Evolutionary conservation across 2,329 filamentous ascomycete genomes (phyloP).

Genomic region (Botrytis fabae): DNA sequence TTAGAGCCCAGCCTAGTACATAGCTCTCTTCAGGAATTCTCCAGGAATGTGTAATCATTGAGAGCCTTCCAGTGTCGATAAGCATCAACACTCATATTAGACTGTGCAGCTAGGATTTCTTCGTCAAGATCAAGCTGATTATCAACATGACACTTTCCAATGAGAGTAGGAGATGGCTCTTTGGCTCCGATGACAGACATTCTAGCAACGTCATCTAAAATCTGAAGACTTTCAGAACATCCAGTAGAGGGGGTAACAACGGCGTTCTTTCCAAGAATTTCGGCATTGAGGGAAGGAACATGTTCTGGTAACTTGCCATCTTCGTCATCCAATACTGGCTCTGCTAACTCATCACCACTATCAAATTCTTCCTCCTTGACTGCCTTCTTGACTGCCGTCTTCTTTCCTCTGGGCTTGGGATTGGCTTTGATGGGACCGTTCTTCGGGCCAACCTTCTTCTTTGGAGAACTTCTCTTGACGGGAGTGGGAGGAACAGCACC

Average conservation of each 20-base stretch:
- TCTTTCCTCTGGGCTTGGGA: not conserved
- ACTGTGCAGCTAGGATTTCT: not conserved
- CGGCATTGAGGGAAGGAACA: not conserved
- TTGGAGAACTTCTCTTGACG: not conserved
- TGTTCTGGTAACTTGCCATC: slow-evolving; percentile 7
- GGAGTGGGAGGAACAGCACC: not conserved
- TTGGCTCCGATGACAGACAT: not conserved
- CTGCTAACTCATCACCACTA: not conserved
- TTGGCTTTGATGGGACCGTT: slow-evolving; percentile 8
- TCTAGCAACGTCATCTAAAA: not conserved
- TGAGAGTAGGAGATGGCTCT: not conserved
- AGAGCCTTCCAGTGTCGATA: not conserved
- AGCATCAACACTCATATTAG: not conserved
- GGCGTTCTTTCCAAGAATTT: not conserved
- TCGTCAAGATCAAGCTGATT: not conserved
- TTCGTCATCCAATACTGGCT: not conserved
- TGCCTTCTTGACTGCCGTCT: not conserved
- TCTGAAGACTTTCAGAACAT: slow-evolving; percentile 5
- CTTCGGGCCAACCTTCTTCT: slow-evolving; percentile 3
- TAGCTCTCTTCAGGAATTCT: not conserved
- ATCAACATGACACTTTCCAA: not conserved
- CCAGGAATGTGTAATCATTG: not conserved
- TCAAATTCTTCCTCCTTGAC: not conserved
- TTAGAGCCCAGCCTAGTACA: not conserved
- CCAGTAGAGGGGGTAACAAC: not conserved